Base-by-base conservation (phyloP, 202 grass and related monocot genomes). In the Bolboschoenoplectus hybrid region DNA sequence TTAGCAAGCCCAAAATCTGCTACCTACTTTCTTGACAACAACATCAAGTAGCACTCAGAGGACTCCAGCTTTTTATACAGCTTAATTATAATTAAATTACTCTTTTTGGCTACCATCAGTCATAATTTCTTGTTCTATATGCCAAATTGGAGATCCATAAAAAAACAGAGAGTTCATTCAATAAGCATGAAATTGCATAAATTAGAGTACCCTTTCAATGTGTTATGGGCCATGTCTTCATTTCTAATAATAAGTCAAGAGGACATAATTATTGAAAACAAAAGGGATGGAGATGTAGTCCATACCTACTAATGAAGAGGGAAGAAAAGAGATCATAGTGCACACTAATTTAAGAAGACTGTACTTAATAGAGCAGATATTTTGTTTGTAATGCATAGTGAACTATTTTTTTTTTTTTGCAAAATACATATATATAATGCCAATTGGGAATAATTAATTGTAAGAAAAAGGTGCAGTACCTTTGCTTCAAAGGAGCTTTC, bases 401-500 rank as follows among this genome's bases (percentile, higher is more conserved):
- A 14, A 16, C 35, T 40, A 1, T 41, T 38, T 9, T 34, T 67
- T 39, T 39, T 67, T 26, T 26, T 26, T 26, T 26, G 26, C 26
- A 26, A 26, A 26, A 26, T 26, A 50, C 6, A 50, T 20, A 61
- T 26, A 63, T 9, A 63, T 9, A 63, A 63, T 32, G 17, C 35
- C 13, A 69, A 44, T 40, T 69, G 39, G 5, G 44, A 69, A 26
- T 26, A 26, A 26, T 26, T 43, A 69, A 16, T 8, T 69, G 4
- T 68, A 41, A 39, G 39, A 6, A 44, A 69, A 41, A 43, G 10
- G 40, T 87, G 46, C 1, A 6, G 20, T 90, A 92, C 92, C 93
- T 94, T 92, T 44, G 87, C 90, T 69, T 91, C 87, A 45, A 87
- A 89, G 71, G 88, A 86, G 74, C 4, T n/a, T 75, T 91, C 90